phyloP scores from a whole-genome alignment of 2,329 filamentous ascomycete genomes.

The Coniochaeta sp. region DNA sequence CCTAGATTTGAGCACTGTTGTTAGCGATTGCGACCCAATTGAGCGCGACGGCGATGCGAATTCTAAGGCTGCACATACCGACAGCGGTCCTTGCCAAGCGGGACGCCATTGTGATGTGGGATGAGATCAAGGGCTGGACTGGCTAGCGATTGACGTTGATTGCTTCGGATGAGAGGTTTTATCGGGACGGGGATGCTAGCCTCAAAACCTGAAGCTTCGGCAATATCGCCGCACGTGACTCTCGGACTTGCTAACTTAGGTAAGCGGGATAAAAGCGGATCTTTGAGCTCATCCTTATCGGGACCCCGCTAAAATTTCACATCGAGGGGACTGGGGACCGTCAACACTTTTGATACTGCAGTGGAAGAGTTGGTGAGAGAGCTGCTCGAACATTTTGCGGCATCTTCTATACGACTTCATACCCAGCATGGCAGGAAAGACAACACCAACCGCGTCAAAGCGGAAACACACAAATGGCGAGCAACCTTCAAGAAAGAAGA shows the following conservation, averaged over 20 bases:
- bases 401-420: too few relatives aligned
- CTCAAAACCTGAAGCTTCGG: constrained; percentile 19
- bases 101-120: constrained; percentile 84
- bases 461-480: constrained; percentile 41
- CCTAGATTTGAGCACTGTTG: constrained; percentile 42
- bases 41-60: constrained; percentile 19
- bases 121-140: constrained; percentile 40
- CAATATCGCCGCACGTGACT: too few relatives aligned
- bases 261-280: too few relatives aligned
- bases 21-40: constrained; percentile 13
- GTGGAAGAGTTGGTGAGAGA: too few relatives aligned
- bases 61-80: constrained; percentile 55
- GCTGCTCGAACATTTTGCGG: too few relatives aligned
- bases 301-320: too few relatives aligned
- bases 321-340: too few relatives aligned
- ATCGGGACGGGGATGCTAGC: constrained; percentile 32
- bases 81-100: constrained; percentile 92
- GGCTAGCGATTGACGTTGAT: constrained; percentile 28
- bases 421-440: constrained; percentile 3
- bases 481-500: constrained; percentile 36
- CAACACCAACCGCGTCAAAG: constrained; percentile 25
- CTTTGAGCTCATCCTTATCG: too few relatives aligned
- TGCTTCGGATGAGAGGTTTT: constrained; percentile 35
- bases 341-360: too few relatives aligned
- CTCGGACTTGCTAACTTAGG: too few relatives aligned